Percentiles rank a stretch among this genome's conserved stretches.
These are phyloP conservation scores for Phaeosphaeriaceae sp. DNA, from an alignment of 2,329 filamentous ascomycete genomes.

Conservation along the genomic window DNA sequence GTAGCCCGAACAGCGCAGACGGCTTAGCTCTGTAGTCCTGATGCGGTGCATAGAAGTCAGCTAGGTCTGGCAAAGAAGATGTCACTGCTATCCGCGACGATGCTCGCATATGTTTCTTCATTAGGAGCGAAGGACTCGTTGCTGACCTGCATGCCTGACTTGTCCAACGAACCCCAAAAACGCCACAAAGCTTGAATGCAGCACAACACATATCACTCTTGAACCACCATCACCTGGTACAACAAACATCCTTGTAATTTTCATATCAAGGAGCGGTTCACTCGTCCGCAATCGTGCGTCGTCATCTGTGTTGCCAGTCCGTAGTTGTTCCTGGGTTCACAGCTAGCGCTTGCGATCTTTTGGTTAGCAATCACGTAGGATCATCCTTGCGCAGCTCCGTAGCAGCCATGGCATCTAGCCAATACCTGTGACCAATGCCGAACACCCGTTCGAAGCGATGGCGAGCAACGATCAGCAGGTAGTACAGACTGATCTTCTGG, in stretches of 20 bases:
- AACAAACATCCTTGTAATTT: neutral
- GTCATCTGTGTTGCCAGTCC: conserved; percentile 16
- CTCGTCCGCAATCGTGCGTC: conserved; percentile 8
- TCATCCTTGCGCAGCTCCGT: conserved; percentile 8
- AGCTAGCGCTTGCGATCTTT: conserved; percentile 5
- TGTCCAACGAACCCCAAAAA: conserved; percentile 25
- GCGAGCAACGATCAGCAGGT: conserved; percentile 1
- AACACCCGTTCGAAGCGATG: conserved; percentile 3
- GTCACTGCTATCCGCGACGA: neutral
- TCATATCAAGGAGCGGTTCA: neutral
- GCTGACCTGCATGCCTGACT: conserved; percentile 7
- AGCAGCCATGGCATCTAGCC: neutral
- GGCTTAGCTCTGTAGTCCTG: neutral
- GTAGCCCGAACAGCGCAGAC: neutral
- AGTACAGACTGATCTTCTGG: conserved; percentile 5
- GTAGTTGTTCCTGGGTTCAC: conserved; percentile 13
- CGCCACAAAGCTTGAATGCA: conserved; percentile 46
- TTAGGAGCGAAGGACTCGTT: conserved; percentile 3
- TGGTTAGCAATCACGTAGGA: conserved; percentile 7
- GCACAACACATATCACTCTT: conserved; percentile 31
- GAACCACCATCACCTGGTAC: conserved; percentile 11
- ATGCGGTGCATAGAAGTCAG: neutral
- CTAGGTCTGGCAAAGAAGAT: neutral
- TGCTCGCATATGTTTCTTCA: conserved; percentile 1
- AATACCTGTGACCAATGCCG: neutral